These are phyloP conservation scores for Debaryomyces subglobosus DNA, from an alignment of 1,139 yeast genomes.

Conservation along the genomic window DNA sequence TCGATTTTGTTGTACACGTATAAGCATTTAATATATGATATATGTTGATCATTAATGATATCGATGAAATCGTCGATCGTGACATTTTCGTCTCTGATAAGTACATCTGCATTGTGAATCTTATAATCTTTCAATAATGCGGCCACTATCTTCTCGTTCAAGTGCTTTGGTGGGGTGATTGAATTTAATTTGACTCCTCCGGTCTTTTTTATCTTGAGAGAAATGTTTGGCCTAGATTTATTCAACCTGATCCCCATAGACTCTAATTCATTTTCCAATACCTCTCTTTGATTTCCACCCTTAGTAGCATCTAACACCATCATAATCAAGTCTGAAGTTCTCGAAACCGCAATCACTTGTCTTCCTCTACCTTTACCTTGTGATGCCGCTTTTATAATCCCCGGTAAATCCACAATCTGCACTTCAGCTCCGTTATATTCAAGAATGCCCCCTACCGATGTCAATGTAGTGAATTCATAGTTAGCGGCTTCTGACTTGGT, in stretches of 20 bases:
- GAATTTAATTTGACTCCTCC: constrained; percentile 90
- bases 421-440: constrained; percentile 96
- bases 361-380: constrained; percentile 98
- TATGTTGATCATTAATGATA: constrained; percentile 81
- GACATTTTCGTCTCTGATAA: constrained; percentile 84
- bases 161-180: constrained; percentile 76
- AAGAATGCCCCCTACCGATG: constrained; percentile 94
- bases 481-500: constrained; percentile 95
- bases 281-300: constrained; percentile 82
- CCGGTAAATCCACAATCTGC: constrained; percentile 95
- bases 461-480: constrained; percentile 92
- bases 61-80: constrained; percentile 95
- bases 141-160: constrained; percentile 79
- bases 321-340: constrained; percentile 88
- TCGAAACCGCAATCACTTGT: constrained; percentile 94
- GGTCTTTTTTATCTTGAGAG: constrained; percentile 76
- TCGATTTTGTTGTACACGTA: constrained; percentile 95
- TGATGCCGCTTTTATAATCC: constrained; percentile 94
- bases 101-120: constrained; percentile 90
- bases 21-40: constrained; percentile 86
- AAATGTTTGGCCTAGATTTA: constrained; percentile 77
- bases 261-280: constrained; percentile 86
- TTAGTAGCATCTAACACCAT: constrained; percentile 97
- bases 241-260: constrained; percentile 92
- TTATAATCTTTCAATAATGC: constrained; percentile 83